phyloP scores from a whole-genome alignment of 306 rosid species.

The Biancaea sappan region DNA sequence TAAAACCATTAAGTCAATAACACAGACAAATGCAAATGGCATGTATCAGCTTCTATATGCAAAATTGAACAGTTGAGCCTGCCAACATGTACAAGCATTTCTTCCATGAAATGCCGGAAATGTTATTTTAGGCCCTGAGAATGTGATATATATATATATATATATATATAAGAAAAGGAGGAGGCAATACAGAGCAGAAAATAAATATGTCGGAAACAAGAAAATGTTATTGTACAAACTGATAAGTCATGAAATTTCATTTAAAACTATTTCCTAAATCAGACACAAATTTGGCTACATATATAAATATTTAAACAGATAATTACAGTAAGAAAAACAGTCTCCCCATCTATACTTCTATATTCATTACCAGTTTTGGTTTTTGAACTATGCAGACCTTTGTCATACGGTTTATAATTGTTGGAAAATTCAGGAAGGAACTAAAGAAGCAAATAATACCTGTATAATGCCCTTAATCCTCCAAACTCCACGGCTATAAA shows the following conservation, averaged over 20 bases:
- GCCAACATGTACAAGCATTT: neutral
- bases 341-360: neutral
- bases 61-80: neutral
- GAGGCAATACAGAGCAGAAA: neutral
- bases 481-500: conserved; percentile 71
- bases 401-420: neutral
- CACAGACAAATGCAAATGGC: neutral
- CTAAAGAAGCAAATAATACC: conserved; percentile 41
- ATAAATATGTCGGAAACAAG: neutral
- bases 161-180: neutral
- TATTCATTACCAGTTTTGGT: neutral
- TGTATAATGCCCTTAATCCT: conserved; percentile 81
- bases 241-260: neutral
- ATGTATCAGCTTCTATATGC: neutral
- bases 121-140: neutral
- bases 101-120: neutral
- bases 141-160: no score
- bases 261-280: neutral
- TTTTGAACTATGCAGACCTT: neutral
- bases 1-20: neutral
- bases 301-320: neutral
- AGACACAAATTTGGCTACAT: neutral
- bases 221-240: neutral
- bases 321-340: neutral
- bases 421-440: neutral